Evolutionary conservation across 352 stramenopile genomes (phyloP).

Genomic region (Globisporangium lucens): DNA sequence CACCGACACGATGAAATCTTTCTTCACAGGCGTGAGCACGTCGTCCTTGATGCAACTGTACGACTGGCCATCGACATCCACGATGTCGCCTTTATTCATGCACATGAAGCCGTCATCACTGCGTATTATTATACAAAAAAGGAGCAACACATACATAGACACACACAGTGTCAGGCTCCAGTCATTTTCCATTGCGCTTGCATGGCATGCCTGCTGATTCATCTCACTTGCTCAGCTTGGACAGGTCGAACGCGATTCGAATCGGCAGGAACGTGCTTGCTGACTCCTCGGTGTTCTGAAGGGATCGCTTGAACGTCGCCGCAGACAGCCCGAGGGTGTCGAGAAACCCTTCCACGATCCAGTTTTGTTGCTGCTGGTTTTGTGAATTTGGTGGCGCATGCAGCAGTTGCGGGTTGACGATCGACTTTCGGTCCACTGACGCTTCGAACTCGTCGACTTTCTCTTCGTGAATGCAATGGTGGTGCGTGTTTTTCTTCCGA

Average conservation of each 20-base stretch:
- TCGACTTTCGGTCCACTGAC: constrained; percentile 34
- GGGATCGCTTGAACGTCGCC: constrained; percentile 7
- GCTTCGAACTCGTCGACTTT: constrained; percentile 48
- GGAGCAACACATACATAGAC: neutral
- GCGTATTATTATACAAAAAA: neutral
- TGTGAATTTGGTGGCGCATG: constrained; percentile 12
- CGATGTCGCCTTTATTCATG: constrained; percentile 37
- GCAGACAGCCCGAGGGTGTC: constrained; percentile 32
- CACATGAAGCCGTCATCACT: constrained; percentile 71
- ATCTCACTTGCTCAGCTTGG: constrained; percentile 55
- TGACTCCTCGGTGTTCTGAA: constrained; percentile 8
- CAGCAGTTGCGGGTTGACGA: constrained; percentile 29
- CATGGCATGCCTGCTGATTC: neutral
- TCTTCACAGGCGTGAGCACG: constrained; percentile 62
- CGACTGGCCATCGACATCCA: constrained; percentile 42
- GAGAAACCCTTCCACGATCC: constrained; percentile 40
- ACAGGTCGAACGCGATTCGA: constrained; percentile 76
- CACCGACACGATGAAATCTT: constrained; percentile 64
- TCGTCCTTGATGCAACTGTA: constrained; percentile 57
- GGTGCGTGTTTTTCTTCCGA: constrained; percentile 10
- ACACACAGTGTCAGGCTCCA: neutral
- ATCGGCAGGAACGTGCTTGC: constrained; percentile 55
- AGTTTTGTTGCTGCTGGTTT: constrained; percentile 18
- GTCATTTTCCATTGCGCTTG: neutral
- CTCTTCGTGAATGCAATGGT: constrained; percentile 73